Conservation (phyloP, 257 asterid genomes). For the Solanum sitiens region DNA sequence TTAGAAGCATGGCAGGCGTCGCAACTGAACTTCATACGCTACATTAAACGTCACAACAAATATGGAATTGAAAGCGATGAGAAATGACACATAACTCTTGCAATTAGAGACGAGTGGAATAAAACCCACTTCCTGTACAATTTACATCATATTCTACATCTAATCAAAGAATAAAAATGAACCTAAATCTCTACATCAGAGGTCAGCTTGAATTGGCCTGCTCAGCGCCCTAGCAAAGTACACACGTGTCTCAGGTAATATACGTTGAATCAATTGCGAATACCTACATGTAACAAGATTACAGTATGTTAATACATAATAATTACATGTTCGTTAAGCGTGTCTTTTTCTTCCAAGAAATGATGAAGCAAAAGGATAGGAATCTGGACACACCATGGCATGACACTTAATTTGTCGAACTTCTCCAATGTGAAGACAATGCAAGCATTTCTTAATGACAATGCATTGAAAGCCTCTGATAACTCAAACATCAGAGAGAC, state of each 20-base stretch:
- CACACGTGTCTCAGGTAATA: constrained; percentile 68
- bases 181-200: constrained; percentile 9
- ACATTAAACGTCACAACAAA: not conserved
- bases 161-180: constrained; percentile 41
- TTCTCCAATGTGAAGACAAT: constrained; percentile 74
- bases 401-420: constrained; percentile 41
- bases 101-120: not conserved
- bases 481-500: constrained; percentile 83
- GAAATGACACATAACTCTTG: not conserved
- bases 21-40: not conserved
- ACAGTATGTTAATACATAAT: not conserved
- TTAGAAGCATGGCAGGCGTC: not conserved
- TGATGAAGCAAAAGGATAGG: not conserved
- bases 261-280: constrained; percentile 52
- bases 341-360: not conserved
- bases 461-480: constrained; percentile 86
- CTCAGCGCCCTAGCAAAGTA: constrained; percentile 64
- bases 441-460: constrained; percentile 68
- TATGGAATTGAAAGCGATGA: not conserved
- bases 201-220: constrained; percentile 42
- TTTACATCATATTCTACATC: constrained; percentile 14
- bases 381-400: constrained; percentile 52
- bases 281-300: constrained; percentile 42
- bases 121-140: constrained; percentile 37
- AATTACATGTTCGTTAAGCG: not conserved